Percentiles rank a stretch among this genome's conserved stretches.
Evolutionary conservation across 139 green algal species (phyloP).

Genomic region (Tetradesmus obliquus): DNA sequence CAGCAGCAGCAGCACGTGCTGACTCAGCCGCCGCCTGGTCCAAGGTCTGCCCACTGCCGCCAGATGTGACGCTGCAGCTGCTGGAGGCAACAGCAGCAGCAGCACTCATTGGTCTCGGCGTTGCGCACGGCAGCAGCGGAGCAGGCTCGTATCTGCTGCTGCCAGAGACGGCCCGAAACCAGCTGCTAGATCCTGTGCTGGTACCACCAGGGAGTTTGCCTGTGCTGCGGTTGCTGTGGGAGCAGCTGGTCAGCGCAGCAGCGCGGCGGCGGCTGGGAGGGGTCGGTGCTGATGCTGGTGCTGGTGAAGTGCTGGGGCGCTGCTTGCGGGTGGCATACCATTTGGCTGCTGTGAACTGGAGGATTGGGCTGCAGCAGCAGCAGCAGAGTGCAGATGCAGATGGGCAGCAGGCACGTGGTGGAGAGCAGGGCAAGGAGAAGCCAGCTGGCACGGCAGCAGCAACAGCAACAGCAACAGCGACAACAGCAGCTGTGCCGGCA

Average conservation of each 20-base stretch:
- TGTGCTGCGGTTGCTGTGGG: not conserved
- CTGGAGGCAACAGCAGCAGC: constrained; percentile 3
- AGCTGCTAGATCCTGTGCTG: constrained; percentile 11
- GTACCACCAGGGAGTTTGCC: not conserved
- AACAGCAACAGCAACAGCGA: not conserved
- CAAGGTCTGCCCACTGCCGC: constrained; percentile 19
- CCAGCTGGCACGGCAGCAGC: not conserved
- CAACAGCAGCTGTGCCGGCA: constrained; percentile 1
- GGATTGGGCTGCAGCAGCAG: not conserved
- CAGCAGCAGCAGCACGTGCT: constrained; percentile 15
- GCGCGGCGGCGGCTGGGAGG: not conserved
- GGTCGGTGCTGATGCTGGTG: not conserved
- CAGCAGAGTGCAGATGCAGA: not conserved
- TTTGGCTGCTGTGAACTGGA: constrained; percentile 19
- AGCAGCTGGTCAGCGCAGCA: not conserved
- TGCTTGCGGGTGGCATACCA: constrained; percentile 24
- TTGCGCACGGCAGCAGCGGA: not conserved
- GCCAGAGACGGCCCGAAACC: not conserved
- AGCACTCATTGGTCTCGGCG: not conserved
- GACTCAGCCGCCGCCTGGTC: constrained; percentile 4
- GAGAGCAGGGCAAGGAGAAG: not conserved
- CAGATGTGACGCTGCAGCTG: constrained; percentile 28
- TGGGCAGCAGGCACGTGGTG: not conserved
- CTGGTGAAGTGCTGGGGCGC: not conserved
- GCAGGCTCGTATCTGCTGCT: not conserved